Evolutionary conservation across 441 rosid genomes (phyloP).

Genomic region (Erodium trifolium): DNA sequence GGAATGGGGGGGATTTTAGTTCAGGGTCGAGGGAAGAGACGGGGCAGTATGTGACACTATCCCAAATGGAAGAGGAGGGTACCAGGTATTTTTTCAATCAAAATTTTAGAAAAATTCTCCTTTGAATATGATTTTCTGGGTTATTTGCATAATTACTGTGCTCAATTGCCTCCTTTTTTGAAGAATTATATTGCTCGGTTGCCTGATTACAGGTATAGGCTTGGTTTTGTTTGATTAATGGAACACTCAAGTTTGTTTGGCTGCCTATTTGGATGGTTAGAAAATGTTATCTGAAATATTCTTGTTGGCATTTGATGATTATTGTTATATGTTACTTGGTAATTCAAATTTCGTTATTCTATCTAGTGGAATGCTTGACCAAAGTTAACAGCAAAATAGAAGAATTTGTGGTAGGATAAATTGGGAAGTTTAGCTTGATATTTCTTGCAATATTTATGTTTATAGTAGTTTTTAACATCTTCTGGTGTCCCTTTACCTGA

Average conservation of each 20-base stretch:
- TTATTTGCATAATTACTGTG: not conserved
- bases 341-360: not conserved
- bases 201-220: not conserved
- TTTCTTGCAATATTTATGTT: not conserved
- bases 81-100: slow-evolving; percentile 24
- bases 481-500: not conserved
- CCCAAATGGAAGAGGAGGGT: slow-evolving; percentile 52
- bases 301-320: not conserved
- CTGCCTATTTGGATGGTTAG: not conserved
- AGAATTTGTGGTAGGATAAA: not conserved
- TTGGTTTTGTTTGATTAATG: not conserved
- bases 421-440: not conserved
- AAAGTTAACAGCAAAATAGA: not conserved
- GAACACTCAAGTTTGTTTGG: not conserved
- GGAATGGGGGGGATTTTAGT: slow-evolving; percentile 33
- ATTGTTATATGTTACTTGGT: not conserved
- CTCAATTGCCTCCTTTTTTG: not conserved
- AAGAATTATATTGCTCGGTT: not conserved
- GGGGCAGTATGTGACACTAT: slow-evolving; percentile 46
- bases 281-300: not conserved
- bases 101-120: not conserved
- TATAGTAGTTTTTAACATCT: not conserved
- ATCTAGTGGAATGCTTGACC: not conserved
- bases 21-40: slow-evolving; percentile 48
- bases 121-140: not conserved